Percentiles rank a stretch among this genome's conserved stretches.
These are phyloP conservation scores for Mycena crocata DNA, from an alignment of 768 basidiomycete species.

Conservation along the genomic window DNA sequence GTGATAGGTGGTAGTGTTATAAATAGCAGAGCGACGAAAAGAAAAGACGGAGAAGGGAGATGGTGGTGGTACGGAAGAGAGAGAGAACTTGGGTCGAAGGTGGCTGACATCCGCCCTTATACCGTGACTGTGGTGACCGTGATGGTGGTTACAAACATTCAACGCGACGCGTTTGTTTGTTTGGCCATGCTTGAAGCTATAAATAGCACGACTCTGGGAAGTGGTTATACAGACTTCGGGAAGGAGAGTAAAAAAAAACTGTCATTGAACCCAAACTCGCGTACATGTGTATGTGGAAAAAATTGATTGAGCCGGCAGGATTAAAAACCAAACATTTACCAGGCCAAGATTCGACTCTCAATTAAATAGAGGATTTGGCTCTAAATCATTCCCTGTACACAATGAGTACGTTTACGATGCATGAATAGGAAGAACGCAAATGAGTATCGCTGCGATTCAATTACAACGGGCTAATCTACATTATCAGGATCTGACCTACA, in stretches of 20 bases:
- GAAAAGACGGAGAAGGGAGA: background rate
- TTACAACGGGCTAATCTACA: background rate
- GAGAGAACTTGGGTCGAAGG: background rate
- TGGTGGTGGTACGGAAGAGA: background rate
- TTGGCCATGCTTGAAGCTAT: background rate
- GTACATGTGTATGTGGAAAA: no score
- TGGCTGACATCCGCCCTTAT: background rate
- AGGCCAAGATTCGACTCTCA: no score
- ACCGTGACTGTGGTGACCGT: background rate
- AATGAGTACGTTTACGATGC: no score
- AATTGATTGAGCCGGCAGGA: no score
- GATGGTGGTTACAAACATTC: background rate
- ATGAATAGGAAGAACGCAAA: no score
- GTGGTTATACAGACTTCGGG: background rate
- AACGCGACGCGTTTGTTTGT: conserved; percentile 5
- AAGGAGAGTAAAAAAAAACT: background rate
- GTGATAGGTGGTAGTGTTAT: conserved; percentile 28
- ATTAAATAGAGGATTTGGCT: no score
- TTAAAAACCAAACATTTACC: no score
- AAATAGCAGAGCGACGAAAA: background rate
- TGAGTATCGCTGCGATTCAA: no score
- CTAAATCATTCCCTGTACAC: no score
- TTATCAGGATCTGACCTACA: no score
- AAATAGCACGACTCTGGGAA: background rate
- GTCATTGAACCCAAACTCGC: background rate